Evolutionary conservation across 495 filamentous ascomycete genomes (phyloP).

Genomic region (Penicillium daleae): DNA sequence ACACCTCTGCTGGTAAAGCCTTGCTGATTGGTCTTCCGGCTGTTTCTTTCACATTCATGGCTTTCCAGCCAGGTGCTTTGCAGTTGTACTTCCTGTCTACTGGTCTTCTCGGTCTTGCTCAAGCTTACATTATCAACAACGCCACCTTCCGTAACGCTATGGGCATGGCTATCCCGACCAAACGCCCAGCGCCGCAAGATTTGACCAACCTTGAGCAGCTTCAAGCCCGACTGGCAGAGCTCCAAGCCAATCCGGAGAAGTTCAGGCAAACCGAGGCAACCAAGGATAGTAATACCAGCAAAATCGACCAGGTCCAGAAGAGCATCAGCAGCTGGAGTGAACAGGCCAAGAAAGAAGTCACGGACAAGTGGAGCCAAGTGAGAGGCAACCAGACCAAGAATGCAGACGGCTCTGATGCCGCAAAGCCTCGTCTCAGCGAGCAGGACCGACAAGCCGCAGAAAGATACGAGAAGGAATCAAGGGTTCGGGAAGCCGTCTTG

Average conservation of each 20-base stretch:
- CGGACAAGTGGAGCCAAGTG: constrained; percentile 1
- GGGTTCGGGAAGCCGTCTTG: constrained; percentile 13
- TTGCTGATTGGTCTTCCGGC: constrained; percentile 63
- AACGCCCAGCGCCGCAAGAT: neutral
- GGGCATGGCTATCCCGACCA: constrained; percentile 29
- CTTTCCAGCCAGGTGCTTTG: constrained; percentile 66
- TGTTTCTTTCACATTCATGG: constrained; percentile 63
- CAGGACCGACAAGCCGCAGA: constrained; percentile 20
- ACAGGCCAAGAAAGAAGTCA: neutral
- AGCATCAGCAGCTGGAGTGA: constrained; percentile 11
- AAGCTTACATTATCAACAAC: constrained; percentile 56
- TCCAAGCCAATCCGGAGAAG: constrained; percentile 12
- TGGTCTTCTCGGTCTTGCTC: constrained; percentile 57
- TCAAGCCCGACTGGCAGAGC: constrained; percentile 13
- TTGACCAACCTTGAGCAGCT: constrained; percentile 1
- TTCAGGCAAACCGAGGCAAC: constrained; percentile 1
- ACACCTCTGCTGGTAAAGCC: constrained; percentile 43
- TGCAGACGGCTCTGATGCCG: constrained; percentile 22
- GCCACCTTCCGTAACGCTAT: constrained; percentile 31
- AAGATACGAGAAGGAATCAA: constrained; percentile 25
- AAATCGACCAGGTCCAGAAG: constrained; percentile 25
- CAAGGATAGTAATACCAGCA: neutral
- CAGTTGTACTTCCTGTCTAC: constrained; percentile 72
- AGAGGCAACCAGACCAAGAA: constrained; percentile 12
- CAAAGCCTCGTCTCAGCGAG: constrained; percentile 26